Base-by-base conservation (phyloP, 257 asterid species). In the Scutellaria minor region DNA sequence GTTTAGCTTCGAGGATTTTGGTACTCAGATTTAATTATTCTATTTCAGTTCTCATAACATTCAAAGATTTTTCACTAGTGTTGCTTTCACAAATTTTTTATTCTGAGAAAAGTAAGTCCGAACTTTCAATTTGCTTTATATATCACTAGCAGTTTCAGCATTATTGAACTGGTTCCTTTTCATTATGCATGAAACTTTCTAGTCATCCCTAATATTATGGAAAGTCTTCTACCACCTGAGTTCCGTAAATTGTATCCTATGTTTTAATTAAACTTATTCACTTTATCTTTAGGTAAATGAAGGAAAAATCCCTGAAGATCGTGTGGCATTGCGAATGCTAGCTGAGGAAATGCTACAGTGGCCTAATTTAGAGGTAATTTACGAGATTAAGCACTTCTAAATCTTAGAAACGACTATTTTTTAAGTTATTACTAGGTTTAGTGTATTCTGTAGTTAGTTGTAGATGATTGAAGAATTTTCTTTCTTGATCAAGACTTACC, bases 281-380 rank as follows among this genome's bases (percentile, higher is more conserved):
- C 64, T 13, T 40, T 79, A 45, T 75, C 39, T 62, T 22, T 54
- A 88, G 98, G 88, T 93, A 72, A 91, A 91, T 75, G 95, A 94
- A 75, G 98, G 98, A 14, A 78, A 86, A 76, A 82, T 91, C 64
- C 99, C 99, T 4, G 73, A 84, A 77, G 66, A 94, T 66, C 85
- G 85, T 41, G 77, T n/a, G 14, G 90, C 95, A 57, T 80, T 94
- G 83, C 85, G 70, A 68, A 81, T 94, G 96, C 89, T 94, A 9
- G 98, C 97, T 6, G 97, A 91, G 80, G 98, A 94, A 77, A 84
- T 94, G 93, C 77, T 61, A 72, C 82, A 90, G 71, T 94, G 99
- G 99, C 99, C 97, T 27, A 85, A 94, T 78, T 80, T 94, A 73
- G 97, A 94, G 94, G 99, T 90, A 74, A 48, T 53, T 64, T 31